Percentiles rank a stretch among this genome's conserved stretches.
Evolutionary conservation across 2,329 filamentous ascomycete species (phyloP).

Genomic region (Phyllosticta citrichinensis): DNA sequence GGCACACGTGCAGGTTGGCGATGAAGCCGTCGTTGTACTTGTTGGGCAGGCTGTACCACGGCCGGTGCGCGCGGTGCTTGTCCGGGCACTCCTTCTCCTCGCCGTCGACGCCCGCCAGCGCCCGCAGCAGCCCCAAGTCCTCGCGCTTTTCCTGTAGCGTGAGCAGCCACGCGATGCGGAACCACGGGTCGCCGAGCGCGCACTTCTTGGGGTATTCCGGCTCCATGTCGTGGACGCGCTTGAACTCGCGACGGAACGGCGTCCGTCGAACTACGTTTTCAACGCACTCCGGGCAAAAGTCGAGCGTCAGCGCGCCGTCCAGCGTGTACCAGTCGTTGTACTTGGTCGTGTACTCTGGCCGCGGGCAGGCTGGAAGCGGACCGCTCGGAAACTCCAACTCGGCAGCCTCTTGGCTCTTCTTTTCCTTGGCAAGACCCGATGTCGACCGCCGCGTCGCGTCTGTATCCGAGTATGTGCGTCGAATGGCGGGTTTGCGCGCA

Average conservation of each 20-base stretch:
- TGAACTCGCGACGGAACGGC: constrained; percentile 57
- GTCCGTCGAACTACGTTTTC: constrained; percentile 57
- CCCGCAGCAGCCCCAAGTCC: constrained; percentile 59
- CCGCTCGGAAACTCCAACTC: neutral
- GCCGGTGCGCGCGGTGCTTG: constrained; percentile 43
- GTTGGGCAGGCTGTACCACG: constrained; percentile 70
- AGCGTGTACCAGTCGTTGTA: constrained; percentile 75
- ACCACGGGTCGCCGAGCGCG: constrained; percentile 74
- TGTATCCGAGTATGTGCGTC: constrained; percentile 4
- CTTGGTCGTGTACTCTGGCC: constrained; percentile 51
- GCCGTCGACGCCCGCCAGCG: constrained; percentile 54
- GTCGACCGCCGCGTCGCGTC: neutral
- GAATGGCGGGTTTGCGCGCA: neutral
- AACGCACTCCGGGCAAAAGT: constrained; percentile 77
- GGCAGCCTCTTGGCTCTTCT: neutral
- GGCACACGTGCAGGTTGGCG: constrained; percentile 64
- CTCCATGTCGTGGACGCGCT: constrained; percentile 48
- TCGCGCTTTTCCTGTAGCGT: constrained; percentile 59
- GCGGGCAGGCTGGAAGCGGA: constrained; percentile 57
- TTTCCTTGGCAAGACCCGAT: neutral
- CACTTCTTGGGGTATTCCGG: constrained; percentile 55
- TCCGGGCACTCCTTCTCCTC: constrained; percentile 50
- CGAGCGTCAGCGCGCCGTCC: constrained; percentile 57
- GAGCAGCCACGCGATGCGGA: constrained; percentile 73
- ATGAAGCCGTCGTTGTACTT: constrained; percentile 54